These are phyloP conservation scores for Stephania japonica DNA, from an alignment of 164 flowering plant genomes.

Conservation along the genomic window DNA sequence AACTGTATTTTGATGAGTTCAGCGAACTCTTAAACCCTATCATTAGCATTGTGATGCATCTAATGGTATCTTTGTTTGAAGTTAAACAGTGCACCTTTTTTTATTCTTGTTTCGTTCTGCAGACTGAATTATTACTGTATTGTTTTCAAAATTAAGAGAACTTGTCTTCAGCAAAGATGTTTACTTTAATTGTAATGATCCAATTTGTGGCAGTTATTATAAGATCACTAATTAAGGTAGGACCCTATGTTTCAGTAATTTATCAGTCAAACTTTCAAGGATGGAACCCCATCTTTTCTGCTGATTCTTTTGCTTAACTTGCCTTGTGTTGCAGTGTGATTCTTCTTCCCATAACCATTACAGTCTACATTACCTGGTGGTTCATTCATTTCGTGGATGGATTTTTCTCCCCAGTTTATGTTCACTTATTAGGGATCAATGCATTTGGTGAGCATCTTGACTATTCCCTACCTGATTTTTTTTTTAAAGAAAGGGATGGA, in stretches of 20 bases:
- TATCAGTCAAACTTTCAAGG: too few relatives aligned
- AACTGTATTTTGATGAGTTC: too few relatives aligned
- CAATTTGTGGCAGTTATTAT: too few relatives aligned
- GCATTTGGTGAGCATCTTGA: slow-evolving; percentile 47
- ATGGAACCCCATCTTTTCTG: neutral
- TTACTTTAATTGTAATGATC: neutral
- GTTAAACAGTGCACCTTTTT: too few relatives aligned
- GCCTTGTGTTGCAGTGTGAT: slow-evolving; percentile 57
- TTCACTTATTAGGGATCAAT: slow-evolving; percentile 44
- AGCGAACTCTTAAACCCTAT: too few relatives aligned
- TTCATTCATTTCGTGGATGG: slow-evolving; percentile 77
- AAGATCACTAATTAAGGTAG: too few relatives aligned
- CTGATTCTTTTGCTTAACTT: neutral
- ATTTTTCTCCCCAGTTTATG: slow-evolving; percentile 68
- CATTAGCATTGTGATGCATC: too few relatives aligned
- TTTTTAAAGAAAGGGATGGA: too few relatives aligned
- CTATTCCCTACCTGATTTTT: too few relatives aligned
- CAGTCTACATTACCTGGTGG: slow-evolving; percentile 76
- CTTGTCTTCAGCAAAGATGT: neutral
- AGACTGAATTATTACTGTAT: neutral
- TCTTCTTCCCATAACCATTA: slow-evolving; percentile 67
- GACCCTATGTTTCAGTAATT: too few relatives aligned
- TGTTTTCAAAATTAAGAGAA: neutral
- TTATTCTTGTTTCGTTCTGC: neutral
- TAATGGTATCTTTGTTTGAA: too few relatives aligned